Evolutionary conservation across 1,139 yeast species (phyloP), one percentile per base, ranked within the genome.

Genomic region (Geotrichum cucujoidarum): DNA sequence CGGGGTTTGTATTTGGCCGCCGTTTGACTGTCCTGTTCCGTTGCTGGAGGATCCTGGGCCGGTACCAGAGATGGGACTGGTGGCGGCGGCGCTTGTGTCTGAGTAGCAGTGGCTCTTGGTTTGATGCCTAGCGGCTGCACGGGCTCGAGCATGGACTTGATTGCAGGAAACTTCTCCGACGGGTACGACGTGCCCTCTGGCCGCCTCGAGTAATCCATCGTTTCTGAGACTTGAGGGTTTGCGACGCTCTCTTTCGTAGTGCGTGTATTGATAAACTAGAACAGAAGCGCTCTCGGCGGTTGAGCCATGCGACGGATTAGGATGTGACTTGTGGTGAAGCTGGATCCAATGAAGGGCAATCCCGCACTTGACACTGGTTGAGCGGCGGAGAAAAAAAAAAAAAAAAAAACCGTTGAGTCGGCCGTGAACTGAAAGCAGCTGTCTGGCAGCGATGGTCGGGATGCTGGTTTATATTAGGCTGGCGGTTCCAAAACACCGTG

Each of bases 1-100:
- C 32, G 31, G n/a, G 33, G 29, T 34, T 24, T 32, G 35, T 29
- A 14, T 24, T 32, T 14, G 33, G n/a, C 27, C 35, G 44, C 8
- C 21, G 6, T 11, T 8, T 13, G 31, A 21, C 18, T 36, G 36
- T 22, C 18, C 17, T 6, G 32, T 17, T 10, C 11, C n/a, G 35
- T 22, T 7, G 18, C 17, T 8, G 13, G 13, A 10, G 38, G 10
- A 21, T 21, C 25, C 13, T 11, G 22, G 29, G 18, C 40, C 8
- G 38, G 30, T 2, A n/a, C 30, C 13, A n/a, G 30, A 27, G 13
- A 27, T 27, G 30, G 30, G 2, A n/a, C 4, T 14, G 30, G 18
- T 8, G 29, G 14, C 2, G 27, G 29, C 5, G 4, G 30, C 4
- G 30, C 25, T 22, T 8, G 14, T 36, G 33, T n/a, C 17, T 31